Conservation (phyloP, 1,284 basidiomycete species). For the Microbotryum silenes-acaulis region DNA sequence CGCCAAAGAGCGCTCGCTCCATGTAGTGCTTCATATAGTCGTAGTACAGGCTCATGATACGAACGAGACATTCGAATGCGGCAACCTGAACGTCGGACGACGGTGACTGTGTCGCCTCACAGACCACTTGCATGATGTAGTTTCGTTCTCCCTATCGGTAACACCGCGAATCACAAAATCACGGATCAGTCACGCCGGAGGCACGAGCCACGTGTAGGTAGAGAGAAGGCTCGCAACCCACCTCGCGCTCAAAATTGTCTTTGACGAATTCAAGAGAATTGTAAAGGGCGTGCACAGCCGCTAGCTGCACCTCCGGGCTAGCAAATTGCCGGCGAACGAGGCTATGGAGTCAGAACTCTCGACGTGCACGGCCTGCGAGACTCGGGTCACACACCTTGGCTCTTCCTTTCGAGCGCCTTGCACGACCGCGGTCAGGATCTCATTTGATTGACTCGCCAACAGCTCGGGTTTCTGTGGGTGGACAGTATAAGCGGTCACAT, state of each 20-base stretch:
- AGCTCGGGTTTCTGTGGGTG: slow-evolving; percentile 73
- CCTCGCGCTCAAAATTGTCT: slow-evolving; percentile 96
- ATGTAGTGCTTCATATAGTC: slow-evolving; percentile 99
- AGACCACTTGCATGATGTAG: slow-evolving; percentile 99
- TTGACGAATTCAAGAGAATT: slow-evolving; percentile 97
- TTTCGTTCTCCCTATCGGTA: slow-evolving; percentile 79
- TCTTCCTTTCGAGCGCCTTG: slow-evolving; percentile 97
- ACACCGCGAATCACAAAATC: slow-evolving; percentile 5
- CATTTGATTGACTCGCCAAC: slow-evolving; percentile 80
- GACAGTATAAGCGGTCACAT: not conserved
- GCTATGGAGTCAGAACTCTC: not conserved
- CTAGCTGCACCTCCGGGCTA: slow-evolving; percentile 86
- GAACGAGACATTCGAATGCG: slow-evolving; percentile 90
- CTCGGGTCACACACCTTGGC: slow-evolving; percentile 41
- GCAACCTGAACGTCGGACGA: slow-evolving; percentile 76
- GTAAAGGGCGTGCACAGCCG: slow-evolving; percentile 84
- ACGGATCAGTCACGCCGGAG: slow-evolving; percentile 9
- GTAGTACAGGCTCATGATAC: slow-evolving; percentile 97
- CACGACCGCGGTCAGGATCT: slow-evolving; percentile 96
- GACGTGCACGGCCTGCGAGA: not conserved
- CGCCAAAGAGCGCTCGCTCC: slow-evolving; percentile 96
- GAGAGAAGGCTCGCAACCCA: slow-evolving; percentile 41
- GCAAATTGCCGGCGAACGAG: not conserved
- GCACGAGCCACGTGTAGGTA: slow-evolving; percentile 12
- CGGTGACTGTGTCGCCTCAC: slow-evolving; percentile 88